Percentiles rank a stretch among this genome's conserved stretches.
Evolutionary conservation across 2,329 filamentous ascomycete genomes (phyloP).

Genomic region (Exserohilum rostratum): DNA sequence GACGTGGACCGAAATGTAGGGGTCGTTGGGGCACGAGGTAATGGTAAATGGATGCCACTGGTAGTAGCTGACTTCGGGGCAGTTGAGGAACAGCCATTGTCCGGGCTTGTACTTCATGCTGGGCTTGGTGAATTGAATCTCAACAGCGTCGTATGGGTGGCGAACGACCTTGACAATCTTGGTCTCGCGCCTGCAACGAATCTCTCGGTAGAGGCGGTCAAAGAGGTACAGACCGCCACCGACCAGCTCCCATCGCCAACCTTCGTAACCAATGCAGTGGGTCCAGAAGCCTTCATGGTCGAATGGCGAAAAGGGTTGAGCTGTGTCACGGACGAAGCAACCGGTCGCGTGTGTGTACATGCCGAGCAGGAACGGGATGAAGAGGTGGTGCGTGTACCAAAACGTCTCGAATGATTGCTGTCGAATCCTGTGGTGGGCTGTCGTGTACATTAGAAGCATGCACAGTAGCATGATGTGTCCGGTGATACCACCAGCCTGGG

Average conservation of each 20-base stretch:
- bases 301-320: conserved; percentile 77
- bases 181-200: conserved; percentile 81
- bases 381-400: conserved; percentile 99
- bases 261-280: conserved; percentile 93
- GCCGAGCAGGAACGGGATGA: conserved; percentile 90
- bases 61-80: conserved; percentile 82
- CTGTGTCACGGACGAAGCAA: conserved; percentile 91
- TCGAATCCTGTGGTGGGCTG: conserved; percentile 87
- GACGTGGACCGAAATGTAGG: conserved; percentile 92
- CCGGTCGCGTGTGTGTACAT: conserved; percentile 96
- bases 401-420: conserved; percentile 98
- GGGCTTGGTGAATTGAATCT: conserved; percentile 96
- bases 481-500: conserved; percentile 86
- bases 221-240: conserved; percentile 83
- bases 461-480: conserved; percentile 98
- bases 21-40: conserved; percentile 95
- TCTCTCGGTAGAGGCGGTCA: conserved; percentile 89
- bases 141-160: conserved; percentile 95
- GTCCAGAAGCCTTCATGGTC: conserved; percentile 82
- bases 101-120: conserved; percentile 98
- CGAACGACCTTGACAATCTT: conserved; percentile 92
- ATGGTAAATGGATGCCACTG: conserved; percentile 99
- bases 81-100: conserved; percentile 96
- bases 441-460: conserved; percentile 98
- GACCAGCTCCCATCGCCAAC: conserved; percentile 95